Percentiles rank a stretch among this genome's conserved stretches.
phyloP scores from a whole-genome alignment of 495 filamentous ascomycete species.

The Cudoniella acicularis region DNA sequence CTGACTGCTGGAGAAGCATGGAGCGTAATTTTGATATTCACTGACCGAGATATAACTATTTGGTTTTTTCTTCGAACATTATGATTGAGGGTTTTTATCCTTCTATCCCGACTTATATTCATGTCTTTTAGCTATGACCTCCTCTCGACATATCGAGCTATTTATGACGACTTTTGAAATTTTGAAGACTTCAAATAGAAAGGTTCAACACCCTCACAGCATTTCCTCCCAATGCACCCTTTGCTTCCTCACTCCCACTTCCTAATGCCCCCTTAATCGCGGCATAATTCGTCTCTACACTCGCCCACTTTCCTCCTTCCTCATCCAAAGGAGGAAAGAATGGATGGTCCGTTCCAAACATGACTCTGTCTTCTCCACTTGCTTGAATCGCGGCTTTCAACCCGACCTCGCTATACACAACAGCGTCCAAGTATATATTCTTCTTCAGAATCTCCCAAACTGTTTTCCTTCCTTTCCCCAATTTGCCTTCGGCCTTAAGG shows the following conservation, averaged over 20 bases:
- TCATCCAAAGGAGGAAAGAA: slow-evolving; percentile 82
- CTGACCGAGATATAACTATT: no score
- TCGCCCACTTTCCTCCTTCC: slow-evolving; percentile 69
- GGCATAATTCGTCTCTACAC: slow-evolving; percentile 72
- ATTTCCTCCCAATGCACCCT: slow-evolving; percentile 64
- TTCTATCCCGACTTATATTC: no score
- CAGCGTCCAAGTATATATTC: slow-evolving; percentile 88
- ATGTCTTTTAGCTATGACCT: no score
- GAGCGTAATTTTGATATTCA: no score
- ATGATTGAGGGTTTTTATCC: no score
- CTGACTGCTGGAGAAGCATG: no score
- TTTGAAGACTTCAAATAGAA: slow-evolving; percentile 2
- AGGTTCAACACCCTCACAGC: slow-evolving; percentile 61
- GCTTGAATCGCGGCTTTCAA: slow-evolving; percentile 26
- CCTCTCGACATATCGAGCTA: no score
- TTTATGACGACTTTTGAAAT: background rate
- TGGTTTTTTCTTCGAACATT: no score
- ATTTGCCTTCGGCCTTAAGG: slow-evolving; percentile 49
- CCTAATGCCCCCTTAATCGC: slow-evolving; percentile 63
- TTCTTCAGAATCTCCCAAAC: slow-evolving; percentile 78
- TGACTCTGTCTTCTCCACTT: slow-evolving; percentile 29
- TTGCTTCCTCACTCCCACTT: slow-evolving; percentile 42
- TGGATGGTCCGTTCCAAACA: slow-evolving; percentile 84
- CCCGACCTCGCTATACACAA: slow-evolving; percentile 26
- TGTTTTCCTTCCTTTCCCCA: slow-evolving; percentile 42